phyloP scores from a whole-genome alignment of 2,329 filamentous ascomycete genomes.

The Chrysosporium queenslandicum region DNA sequence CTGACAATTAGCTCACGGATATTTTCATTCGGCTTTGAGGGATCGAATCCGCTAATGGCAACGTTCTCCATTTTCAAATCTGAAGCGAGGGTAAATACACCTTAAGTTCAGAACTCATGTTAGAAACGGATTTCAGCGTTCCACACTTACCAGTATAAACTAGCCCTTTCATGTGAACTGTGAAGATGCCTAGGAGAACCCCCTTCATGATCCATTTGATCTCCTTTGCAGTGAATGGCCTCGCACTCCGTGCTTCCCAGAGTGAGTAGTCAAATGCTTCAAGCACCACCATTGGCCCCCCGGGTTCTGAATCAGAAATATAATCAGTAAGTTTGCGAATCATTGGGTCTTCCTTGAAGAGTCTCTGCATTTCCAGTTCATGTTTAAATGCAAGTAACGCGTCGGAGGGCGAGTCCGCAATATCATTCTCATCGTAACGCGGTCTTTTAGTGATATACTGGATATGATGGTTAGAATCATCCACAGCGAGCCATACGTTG shows the following conservation, averaged over 20 bases:
- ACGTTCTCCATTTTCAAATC: conserved; percentile 20
- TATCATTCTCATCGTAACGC: neutral
- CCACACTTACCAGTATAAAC: neutral
- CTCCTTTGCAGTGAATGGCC: conserved; percentile 15
- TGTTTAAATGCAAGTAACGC: neutral
- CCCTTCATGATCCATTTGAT: conserved; percentile 11
- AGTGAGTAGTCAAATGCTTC: conserved; percentile 15
- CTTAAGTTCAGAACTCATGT: neutral
- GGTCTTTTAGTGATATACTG: conserved; percentile 16
- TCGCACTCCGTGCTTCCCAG: conserved; percentile 16
- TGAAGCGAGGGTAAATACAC: conserved; percentile 3
- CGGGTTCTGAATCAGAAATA: neutral
- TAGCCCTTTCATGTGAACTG: neutral
- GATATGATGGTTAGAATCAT: conserved; percentile 4
- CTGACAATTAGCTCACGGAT: conserved; percentile 16
- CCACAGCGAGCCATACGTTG: conserved; percentile 14
- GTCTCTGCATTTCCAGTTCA: conserved; percentile 10
- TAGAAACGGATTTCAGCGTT: neutral
- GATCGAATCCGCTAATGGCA: conserved; percentile 13
- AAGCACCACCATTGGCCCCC: conserved; percentile 10
- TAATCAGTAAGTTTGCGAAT: conserved; percentile 14
- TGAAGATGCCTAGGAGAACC: neutral
- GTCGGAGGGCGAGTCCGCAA: neutral
- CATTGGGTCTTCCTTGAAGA: conserved; percentile 15
- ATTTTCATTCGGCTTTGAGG: conserved; percentile 13